Base-by-base conservation (phyloP, 176 grass and related monocot species). In the Lolium rigidum region DNA sequence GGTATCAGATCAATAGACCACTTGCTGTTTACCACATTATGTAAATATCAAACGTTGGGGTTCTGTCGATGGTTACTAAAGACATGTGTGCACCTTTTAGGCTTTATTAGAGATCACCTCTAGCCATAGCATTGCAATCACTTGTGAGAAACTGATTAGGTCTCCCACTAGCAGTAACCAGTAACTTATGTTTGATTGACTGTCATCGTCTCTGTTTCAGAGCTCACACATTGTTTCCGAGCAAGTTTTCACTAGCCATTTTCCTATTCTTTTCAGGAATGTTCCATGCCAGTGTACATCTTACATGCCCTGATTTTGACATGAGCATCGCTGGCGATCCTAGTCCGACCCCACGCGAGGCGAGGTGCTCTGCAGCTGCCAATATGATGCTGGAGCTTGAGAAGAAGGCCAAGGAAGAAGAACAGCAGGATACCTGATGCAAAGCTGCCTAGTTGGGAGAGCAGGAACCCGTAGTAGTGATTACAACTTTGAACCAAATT, bases 331-430 rank as follows among this genome's bases (percentile, higher is more conserved):
- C 44, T 25, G n/a, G 43, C 12, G 11, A 22, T 14, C 43, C 70
- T 73, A 1, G 41, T 15, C 43, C 6, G n/a, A 73, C n/a, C 12
- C 43, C 70, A 15, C 43, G 46, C 1, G 43, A 22, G n/a, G 70
- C 70, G 2, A 73, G 70, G 70, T 73, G 1, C 70, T 73, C 70
- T 4, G 70, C 70, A 73, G 43, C 70, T 49, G 43, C 43, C 43
- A 73, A 8, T 49, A 46, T 73, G 43, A 73, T 73, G 1, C 21
- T 3, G 11, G 70, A 73, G 12, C 70, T 73, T 49, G 20, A 15
- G 10, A 73, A 73, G 70, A 73, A 49, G 70, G 6, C 43, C 14
- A 11, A 24, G n/a, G 43, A 73, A 73, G 70, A 73, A 73, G 6
- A 73, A 21, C 0, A 73, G 10, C 5, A 49, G 2, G n/a, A 73